phyloP scores from a whole-genome alignment of 2,329 filamentous ascomycete species.

The Daldinia sp. region DNA sequence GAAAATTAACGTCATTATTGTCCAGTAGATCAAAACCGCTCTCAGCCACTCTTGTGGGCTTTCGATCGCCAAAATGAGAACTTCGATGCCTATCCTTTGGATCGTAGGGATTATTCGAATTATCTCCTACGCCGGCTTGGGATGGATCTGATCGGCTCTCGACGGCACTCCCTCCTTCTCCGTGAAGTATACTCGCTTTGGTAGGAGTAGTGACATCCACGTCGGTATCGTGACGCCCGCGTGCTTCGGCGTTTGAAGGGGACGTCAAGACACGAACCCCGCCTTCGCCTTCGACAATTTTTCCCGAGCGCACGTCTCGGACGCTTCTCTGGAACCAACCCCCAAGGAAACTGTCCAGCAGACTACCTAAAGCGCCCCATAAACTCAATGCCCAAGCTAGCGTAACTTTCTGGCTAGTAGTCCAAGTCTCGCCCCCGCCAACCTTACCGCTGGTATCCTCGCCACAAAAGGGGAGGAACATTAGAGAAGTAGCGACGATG shows the following conservation, averaged over 20 bases:
- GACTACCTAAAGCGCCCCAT: conserved; percentile 82
- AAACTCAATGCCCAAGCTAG: conserved; percentile 71
- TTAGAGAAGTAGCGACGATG: conserved; percentile 72
- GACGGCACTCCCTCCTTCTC: conserved; percentile 59
- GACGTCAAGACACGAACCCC: conserved; percentile 70
- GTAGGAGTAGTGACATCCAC: conserved; percentile 54
- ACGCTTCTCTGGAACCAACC: conserved; percentile 89
- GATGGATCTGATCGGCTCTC: conserved; percentile 54
- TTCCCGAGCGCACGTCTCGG: conserved; percentile 83
- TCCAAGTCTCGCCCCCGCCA: conserved; percentile 64
- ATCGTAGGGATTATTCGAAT: conserved; percentile 61
- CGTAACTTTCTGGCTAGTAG: conserved; percentile 57
- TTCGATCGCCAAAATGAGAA: conserved; percentile 66
- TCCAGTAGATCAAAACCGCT: conserved; percentile 81
- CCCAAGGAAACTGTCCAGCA: conserved; percentile 89
- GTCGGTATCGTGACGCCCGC: conserved; percentile 45
- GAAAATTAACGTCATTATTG: conserved; percentile 95
- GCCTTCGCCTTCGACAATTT: conserved; percentile 88
- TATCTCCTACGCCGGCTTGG: conserved; percentile 53
- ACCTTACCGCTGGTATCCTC: conserved; percentile 54
- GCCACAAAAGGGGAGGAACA: conserved; percentile 77
- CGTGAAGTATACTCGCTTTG: conserved; percentile 58
- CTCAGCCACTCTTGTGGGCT: conserved; percentile 73
- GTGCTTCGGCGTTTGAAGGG: conserved; percentile 50
- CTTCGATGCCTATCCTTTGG: conserved; percentile 62